Evolutionary conservation across 83 land plant species (phyloP), one percentile per base, ranked within the genome.

Genomic region (Diphasiastrum complanatum): DNA sequence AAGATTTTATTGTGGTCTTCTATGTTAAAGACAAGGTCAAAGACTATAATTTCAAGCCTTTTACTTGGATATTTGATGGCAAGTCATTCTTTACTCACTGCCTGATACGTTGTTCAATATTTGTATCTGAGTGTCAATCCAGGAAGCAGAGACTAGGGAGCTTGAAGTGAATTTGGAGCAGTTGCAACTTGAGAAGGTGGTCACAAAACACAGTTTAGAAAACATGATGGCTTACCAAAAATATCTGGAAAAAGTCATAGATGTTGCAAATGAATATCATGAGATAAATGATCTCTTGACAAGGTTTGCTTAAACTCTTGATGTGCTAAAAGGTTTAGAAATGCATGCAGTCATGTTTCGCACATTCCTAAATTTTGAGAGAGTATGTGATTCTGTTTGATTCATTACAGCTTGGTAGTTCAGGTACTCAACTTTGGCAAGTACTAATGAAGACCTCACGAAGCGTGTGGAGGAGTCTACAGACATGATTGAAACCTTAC

Each of bases 381-480:
- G 12, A 41, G 45, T 1, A 1, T 14, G n/a, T 18, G 18, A n/a
- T n/a, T n/a, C 45, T 41, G 1, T 41, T 41, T 14, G 18, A 41
- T 41, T 41, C 0, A 41, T 14, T 14, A 14, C n/a, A 18, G 12
- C n/a, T 14, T 41, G n/a, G 18, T 1, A 41, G 56, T 37, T 3
- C 60, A 75, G 78, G 50, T 61, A 75, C 36, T 55, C 74, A 14
- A 75, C 73, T 8, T 47, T 75, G 30, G 28, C 41, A 5, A 46
- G 74, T 29, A 75, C 68, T 1, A 54, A 69, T 19, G 54, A 56
- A 0, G 74, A 75, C 16, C 25, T 75, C 11, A 63, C 37, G 38
- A n/a, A 22, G 28, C 67, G 64, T 5, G 51, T 75, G 8, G 68
- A 64, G 28, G 26, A 50, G 1, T 75, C 55, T 26, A 36, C 67